A percentile compares a stretch with the other conserved stretches of the same genome.
Conservation (phyloP, 495 filamentous ascomycete genomes). For the Lophium mytilinum region DNA sequence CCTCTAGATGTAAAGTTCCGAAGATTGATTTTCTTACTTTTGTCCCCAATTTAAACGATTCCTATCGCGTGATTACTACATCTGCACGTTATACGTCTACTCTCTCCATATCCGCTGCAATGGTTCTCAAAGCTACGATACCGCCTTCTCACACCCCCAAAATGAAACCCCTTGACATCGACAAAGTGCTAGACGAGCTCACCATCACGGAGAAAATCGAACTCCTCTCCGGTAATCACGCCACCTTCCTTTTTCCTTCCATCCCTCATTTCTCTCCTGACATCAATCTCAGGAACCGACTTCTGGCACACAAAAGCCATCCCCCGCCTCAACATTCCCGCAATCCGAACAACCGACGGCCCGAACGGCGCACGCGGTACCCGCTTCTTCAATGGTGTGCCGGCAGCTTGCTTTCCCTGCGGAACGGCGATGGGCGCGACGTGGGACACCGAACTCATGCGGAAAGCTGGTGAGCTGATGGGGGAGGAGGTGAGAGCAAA, state of each 20-base stretch:
- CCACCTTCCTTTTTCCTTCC: not conserved
- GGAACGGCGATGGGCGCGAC: constrained; percentile 60
- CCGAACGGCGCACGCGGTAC: constrained; percentile 25
- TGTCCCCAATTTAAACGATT: too few relatives aligned
- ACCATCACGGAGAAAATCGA: not conserved
- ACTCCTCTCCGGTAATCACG: not conserved
- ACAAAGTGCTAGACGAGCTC: not conserved
- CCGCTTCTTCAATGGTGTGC: constrained; percentile 13
- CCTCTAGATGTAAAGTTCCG: too few relatives aligned
- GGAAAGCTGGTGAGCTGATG: constrained; percentile 52
- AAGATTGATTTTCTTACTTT: too few relatives aligned
- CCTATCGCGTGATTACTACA: too few relatives aligned
- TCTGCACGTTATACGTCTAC: too few relatives aligned
- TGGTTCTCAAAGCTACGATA: too few relatives aligned
- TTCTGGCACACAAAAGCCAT: constrained; percentile 20
- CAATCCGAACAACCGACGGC: constrained; percentile 18
- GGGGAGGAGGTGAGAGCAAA: constrained; percentile 63
- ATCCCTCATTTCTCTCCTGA: not conserved
- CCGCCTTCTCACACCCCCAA: too few relatives aligned
- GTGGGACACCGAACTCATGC: constrained; percentile 57
- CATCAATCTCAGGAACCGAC: constrained; percentile 5
- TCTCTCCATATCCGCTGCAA: too few relatives aligned
- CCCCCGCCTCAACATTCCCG: constrained; percentile 8
- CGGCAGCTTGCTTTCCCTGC: constrained; percentile 23
- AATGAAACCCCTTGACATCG: not conserved